Evolutionary conservation across 352 stramenopile genomes (phyloP), one percentile per base, ranked within the genome.

Genomic region (Globisporangium cylindrosporum): DNA sequence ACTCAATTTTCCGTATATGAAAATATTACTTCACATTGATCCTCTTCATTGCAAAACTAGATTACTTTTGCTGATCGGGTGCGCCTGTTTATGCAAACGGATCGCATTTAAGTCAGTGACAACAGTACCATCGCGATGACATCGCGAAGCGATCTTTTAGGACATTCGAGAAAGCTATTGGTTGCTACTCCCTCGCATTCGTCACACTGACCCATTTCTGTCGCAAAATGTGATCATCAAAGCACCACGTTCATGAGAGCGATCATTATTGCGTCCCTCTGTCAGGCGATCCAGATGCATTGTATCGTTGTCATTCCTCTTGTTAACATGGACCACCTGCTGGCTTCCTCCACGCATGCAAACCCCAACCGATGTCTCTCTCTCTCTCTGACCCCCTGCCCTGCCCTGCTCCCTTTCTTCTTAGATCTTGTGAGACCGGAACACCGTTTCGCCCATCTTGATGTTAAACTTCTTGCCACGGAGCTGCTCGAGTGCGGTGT

Each of bases 391-490:
- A 29, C 29, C 29, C 29, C 29, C 29, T 32, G 27, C 3, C 27
- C 27, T 32, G 29, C 48, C 7, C n/a, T 54, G 20, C 9, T 15
- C 41, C 7, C 29, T 4, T 22, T n/a, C n/a, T 32, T 24, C 15
- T 64, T 77, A 93, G n/a, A 94, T 73, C 66, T 94, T 92, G 68
- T 93, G 84, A n/a, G 87, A 92, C 27, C 82, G 82, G 66, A 95
- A 86, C 10, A 82, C 77, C 27, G 80, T 92, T 51, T 92, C 84
- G 48, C 86, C 86, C 79, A 92, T 87, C 69, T 91, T 92, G 64
- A 94, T 87, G 74, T 93, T 93, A 73, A 94, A 84, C 63, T 93
- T 94, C 75, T 95, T 95, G 74, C 87, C 85, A 5, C 86, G 86
- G 43, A 93, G 71, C 62, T 92, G 85, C 67, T 95, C 88, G 12